Evolutionary conservation across 2,329 filamentous ascomycete genomes (phyloP), one percentile per base, ranked within the genome.

Genomic region (Aureobasidium sp.): DNA sequence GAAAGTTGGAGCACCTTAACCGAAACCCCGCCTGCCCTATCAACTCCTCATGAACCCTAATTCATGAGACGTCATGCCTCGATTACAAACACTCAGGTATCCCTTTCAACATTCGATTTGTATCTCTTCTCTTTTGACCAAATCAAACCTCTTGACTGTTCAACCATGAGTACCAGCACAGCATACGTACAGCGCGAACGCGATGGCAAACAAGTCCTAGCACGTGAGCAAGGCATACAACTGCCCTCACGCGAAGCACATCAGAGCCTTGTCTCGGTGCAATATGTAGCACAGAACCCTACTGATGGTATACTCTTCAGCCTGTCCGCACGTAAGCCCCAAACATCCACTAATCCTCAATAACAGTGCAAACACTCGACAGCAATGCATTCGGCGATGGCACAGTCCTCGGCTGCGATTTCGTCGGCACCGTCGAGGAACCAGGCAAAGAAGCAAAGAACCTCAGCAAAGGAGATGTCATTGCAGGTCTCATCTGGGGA

Each of bases 241-340:
- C 12, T 58, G 41, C 55, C 55, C 4, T 17, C 25, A 2, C 55
- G 29, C 3, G 31, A 36, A 48, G 25, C 55, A 58, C 41, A 58
- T 17, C 55, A 58, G 22, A 58, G 55, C 8, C 76, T 83, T 12
- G 77, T 84, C 64, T 82, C 81, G 66, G 79, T 77, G 7, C 74
- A 75, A n/a, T 75, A 76, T 8, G 77, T 83, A 0, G 82, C 80
- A 2, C 69, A 84, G 45, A 84, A 84, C 66, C 82, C 82, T 1
- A 82, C 80, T 0, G 82, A 85, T 68, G 83, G 80, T 58, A 58
- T 36, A 6, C 15, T 14, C 41, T 22, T 0, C 12, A 49, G 7
- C 17, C 47, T 29, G 3, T 22, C 8, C 17, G 15, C 17, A 49
- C 17, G 8, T 8, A 20, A 34, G 31, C 8, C 9, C 3, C 25